Conservation (phyloP, 106 monocot genomes). For the Cymbidium sinense region DNA sequence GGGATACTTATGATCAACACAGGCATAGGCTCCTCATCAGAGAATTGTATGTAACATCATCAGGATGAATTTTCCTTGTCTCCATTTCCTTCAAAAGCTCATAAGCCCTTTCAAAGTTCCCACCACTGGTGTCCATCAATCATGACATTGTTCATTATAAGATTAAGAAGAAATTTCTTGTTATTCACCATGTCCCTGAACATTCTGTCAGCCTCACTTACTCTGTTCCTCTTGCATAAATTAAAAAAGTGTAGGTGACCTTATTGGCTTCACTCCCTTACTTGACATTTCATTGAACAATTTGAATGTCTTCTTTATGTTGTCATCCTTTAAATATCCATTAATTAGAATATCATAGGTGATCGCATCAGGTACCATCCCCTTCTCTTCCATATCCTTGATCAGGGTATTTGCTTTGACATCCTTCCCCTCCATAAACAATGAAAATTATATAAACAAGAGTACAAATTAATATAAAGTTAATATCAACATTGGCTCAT, state of each 20-base stretch:
- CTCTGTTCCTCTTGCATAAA: slow-evolving; percentile 48
- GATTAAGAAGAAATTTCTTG: slow-evolving; percentile 46
- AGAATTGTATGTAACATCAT: slow-evolving; percentile 80
- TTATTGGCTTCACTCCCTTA: slow-evolving; percentile 46
- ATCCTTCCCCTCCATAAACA: slow-evolving; percentile 60
- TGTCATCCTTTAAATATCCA: slow-evolving; percentile 58
- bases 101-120: slow-evolving; percentile 54
- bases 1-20: too few species aligned
- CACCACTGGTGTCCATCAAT: slow-evolving; percentile 53
- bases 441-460: too few species aligned
- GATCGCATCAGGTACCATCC: slow-evolving; percentile 30
- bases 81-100: too few species aligned
- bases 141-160: slow-evolving; percentile 77
- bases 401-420: too few species aligned
- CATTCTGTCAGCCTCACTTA: slow-evolving; percentile 48
- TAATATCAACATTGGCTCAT: too few species aligned
- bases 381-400: too few species aligned
- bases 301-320: too few species aligned
- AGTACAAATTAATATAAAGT: too few species aligned
- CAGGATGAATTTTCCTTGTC: too few species aligned
- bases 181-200: slow-evolving; percentile 27
- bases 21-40: slow-evolving; percentile 81
- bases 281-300: slow-evolving; percentile 57
- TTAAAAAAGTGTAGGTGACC: too few species aligned
- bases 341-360: slow-evolving; percentile 83